phyloP scores from a whole-genome alignment of 106 monocot genomes.

The Dendrobium catenatum region DNA sequence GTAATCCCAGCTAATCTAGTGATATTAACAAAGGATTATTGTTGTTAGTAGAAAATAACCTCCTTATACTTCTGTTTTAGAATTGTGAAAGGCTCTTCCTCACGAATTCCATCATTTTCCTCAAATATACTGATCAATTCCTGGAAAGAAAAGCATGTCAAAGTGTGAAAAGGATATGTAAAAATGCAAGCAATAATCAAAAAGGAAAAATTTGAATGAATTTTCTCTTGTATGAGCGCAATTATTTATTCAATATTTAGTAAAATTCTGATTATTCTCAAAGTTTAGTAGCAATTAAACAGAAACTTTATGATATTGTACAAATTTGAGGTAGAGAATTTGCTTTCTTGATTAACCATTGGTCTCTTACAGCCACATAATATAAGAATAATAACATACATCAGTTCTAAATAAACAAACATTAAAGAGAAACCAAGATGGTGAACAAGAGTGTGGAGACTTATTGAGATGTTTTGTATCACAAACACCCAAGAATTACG shows the following conservation, averaged over 20 bases:
- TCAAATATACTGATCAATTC: slow-evolving; percentile 57
- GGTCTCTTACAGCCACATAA: neutral
- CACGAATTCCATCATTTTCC: slow-evolving; percentile 37
- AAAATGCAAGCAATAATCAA: neutral
- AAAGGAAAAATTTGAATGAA: neutral
- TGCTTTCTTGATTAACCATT: neutral
- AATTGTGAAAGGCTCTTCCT: slow-evolving; percentile 69
- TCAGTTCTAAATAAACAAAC: neutral
- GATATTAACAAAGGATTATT: slow-evolving; percentile 1
- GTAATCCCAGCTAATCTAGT: neutral
- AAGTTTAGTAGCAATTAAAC: neutral
- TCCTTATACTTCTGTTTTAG: slow-evolving; percentile 20
- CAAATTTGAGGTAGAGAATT: neutral
- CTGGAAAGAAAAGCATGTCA: slow-evolving; percentile 20
- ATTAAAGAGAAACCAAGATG: too few relatives aligned
- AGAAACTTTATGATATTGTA: neutral
- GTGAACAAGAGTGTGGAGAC: too few relatives aligned
- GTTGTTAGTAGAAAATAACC: slow-evolving; percentile 21
- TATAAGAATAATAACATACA: neutral
- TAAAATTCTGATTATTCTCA: neutral
- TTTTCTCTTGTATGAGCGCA: neutral
- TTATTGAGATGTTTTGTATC: too few relatives aligned
- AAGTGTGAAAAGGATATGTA: neutral
- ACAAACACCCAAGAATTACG: too few relatives aligned
- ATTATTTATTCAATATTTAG: neutral